Conservation (phyloP, 768 basidiomycete genomes). For the Leucosporidium scottii region DNA sequence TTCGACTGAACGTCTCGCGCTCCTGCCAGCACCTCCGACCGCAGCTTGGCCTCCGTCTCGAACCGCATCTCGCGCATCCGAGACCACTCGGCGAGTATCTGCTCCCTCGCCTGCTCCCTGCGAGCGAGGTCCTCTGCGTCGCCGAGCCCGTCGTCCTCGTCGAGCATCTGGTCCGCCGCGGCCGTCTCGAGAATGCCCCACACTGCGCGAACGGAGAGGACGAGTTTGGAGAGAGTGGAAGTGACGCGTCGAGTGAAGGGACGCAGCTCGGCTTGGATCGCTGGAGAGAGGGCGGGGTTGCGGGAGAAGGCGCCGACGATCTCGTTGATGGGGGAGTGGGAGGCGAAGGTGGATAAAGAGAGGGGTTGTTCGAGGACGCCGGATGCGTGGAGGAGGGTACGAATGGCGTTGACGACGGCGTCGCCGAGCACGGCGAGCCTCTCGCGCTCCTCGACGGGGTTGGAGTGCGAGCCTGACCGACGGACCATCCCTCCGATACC, state of each 20-base stretch:
- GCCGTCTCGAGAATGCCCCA: slow-evolving; percentile 33
- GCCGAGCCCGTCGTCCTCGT: slow-evolving; percentile 18
- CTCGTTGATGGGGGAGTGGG: slow-evolving; percentile 6
- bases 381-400: slow-evolving; percentile 20
- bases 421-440: slow-evolving; percentile 16
- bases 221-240: slow-evolving; percentile 78
- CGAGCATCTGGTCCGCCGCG: slow-evolving; percentile 11
- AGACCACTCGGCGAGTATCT: slow-evolving; percentile 8
- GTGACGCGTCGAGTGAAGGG: slow-evolving; percentile 51
- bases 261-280: slow-evolving; percentile 36
- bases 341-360: not conserved
- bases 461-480: not conserved
- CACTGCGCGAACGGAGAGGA: slow-evolving; percentile 74
- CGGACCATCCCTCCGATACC: slow-evolving; percentile 2
- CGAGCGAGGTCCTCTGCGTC: slow-evolving; percentile 24
- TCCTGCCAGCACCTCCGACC: slow-evolving; percentile 18
- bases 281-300: slow-evolving; percentile 5
- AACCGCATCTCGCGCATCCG: slow-evolving; percentile 5
- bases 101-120: slow-evolving; percentile 14
- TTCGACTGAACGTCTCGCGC: slow-evolving; percentile 16
- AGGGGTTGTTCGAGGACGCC: slow-evolving; percentile 23
- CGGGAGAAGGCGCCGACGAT: slow-evolving; percentile 2
- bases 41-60: slow-evolving; percentile 23
- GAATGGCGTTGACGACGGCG: slow-evolving; percentile 24
- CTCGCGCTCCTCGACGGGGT: slow-evolving; percentile 7